These are phyloP conservation scores for Sugiyamaella lignohabitans DNA, from an alignment of 805 yeast genomes.

Conservation along the genomic window DNA sequence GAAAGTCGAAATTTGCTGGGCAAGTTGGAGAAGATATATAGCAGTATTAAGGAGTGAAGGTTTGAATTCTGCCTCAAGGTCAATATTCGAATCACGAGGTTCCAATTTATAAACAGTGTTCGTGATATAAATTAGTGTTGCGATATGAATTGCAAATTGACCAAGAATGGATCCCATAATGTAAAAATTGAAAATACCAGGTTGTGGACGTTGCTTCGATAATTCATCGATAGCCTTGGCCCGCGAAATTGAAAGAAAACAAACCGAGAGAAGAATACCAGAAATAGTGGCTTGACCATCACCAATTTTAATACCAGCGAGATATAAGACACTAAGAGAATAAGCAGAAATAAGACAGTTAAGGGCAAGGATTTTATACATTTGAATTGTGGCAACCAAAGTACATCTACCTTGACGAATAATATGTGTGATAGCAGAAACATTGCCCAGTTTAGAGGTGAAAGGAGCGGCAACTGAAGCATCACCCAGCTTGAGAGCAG, in stretches of 20 bases:
- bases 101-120: conserved; percentile 77
- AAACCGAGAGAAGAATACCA: conserved; percentile 85
- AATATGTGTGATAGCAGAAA: conserved; percentile 85
- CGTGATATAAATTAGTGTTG: conserved; percentile 75
- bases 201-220: conserved; percentile 93
- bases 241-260: conserved; percentile 91
- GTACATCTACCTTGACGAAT: conserved; percentile 99
- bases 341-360: conserved; percentile 96
- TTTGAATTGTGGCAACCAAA: conserved; percentile 92
- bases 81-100: conserved; percentile 87
- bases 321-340: conserved; percentile 83
- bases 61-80: conserved; percentile 76
- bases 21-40: conserved; percentile 86
- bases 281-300: conserved; percentile 97
- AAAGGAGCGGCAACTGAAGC: conserved; percentile 99
- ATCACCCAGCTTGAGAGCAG: conserved; percentile 90
- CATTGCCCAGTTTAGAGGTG: conserved; percentile 89
- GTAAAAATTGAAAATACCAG: conserved; percentile 89
- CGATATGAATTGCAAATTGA: conserved; percentile 89
- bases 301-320: conserved; percentile 97
- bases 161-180: conserved; percentile 97
- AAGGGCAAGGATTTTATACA: conserved; percentile 96
- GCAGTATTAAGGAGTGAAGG: conserved; percentile 95
- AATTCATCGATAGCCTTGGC: conserved; percentile 86
- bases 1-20: conserved; percentile 95